phyloP scores from a whole-genome alignment of 257 asterid species.

The Plectranthus barbatus region DNA sequence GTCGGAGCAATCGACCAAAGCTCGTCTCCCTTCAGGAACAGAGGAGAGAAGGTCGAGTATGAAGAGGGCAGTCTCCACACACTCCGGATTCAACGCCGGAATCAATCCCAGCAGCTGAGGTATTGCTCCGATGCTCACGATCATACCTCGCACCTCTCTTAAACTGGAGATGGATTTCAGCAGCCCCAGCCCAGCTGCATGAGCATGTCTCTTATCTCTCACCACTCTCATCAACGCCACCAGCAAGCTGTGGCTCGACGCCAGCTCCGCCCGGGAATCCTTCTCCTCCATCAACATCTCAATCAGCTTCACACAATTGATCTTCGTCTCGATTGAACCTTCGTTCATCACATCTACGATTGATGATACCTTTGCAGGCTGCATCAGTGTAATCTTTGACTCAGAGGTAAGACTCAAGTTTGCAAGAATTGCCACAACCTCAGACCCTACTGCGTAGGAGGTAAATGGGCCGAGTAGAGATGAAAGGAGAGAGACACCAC shows the following conservation, averaged over 20 bases:
- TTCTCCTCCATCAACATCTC: slow-evolving; percentile 45
- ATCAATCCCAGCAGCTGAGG: slow-evolving; percentile 44
- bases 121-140: slow-evolving; percentile 50
- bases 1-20: slow-evolving; percentile 44
- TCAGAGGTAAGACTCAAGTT: slow-evolving; percentile 43
- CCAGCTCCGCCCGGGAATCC: slow-evolving; percentile 35
- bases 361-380: slow-evolving; percentile 55
- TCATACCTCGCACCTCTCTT: slow-evolving; percentile 28
- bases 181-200: slow-evolving; percentile 43
- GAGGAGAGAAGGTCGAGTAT: slow-evolving; percentile 38
- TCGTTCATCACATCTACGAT: slow-evolving; percentile 65
- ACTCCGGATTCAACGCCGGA: slow-evolving; percentile 36
- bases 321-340: slow-evolving; percentile 62
- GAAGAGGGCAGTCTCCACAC: slow-evolving; percentile 44
- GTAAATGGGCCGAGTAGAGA: slow-evolving; percentile 61
- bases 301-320: slow-evolving; percentile 53
- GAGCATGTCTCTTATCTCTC: slow-evolving; percentile 56
- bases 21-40: slow-evolving; percentile 44
- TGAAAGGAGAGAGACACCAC: slow-evolving; percentile 42
- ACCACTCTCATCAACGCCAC: slow-evolving; percentile 64
- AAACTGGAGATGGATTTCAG: slow-evolving; percentile 38
- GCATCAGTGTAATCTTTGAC: slow-evolving; percentile 45
- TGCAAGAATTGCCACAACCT: slow-evolving; percentile 52
- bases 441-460: slow-evolving; percentile 61
- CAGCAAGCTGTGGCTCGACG: slow-evolving; percentile 57